These are phyloP conservation scores for Astragalus glycyphyllos DNA, from an alignment of 306 rosid genomes.

Conservation along the genomic window DNA sequence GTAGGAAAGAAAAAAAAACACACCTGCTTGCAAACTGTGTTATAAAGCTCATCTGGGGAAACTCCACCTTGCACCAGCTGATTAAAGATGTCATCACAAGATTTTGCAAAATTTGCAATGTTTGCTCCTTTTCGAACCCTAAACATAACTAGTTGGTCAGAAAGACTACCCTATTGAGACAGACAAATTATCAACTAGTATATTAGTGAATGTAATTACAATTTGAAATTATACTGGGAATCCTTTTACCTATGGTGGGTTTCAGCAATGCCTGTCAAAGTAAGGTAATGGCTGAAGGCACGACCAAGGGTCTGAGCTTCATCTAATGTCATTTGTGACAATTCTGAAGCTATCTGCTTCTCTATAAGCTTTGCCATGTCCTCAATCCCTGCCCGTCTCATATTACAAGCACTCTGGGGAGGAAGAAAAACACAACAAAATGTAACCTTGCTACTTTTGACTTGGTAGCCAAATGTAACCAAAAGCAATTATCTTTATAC, in stretches of 20 bases:
- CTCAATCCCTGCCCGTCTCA: constrained; percentile 87
- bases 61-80: constrained; percentile 77
- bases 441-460: constrained; percentile 13
- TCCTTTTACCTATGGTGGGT: constrained; percentile 76
- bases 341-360: constrained; percentile 80
- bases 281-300: constrained; percentile 86
- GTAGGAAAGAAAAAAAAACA: constrained; percentile 2
- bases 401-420: constrained; percentile 73
- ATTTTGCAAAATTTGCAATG: constrained; percentile 58
- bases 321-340: constrained; percentile 76
- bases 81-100: constrained; percentile 81
- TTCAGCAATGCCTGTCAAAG: constrained; percentile 86
- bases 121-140: constrained; percentile 79
- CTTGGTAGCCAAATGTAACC: constrained; percentile 7
- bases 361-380: constrained; percentile 75
- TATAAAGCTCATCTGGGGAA: constrained; percentile 72
- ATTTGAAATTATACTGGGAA: too few relatives aligned
- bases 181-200: neutral
- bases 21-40: constrained; percentile 90
- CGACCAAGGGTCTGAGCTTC: constrained; percentile 84
- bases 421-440: neutral
- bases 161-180: neutral
- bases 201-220: too few relatives aligned
- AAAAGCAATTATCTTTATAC: neutral
- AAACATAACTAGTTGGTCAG: constrained; percentile 35